Conservation (phyloP, 805 yeast species). For the Cephaloascus albidus region DNA sequence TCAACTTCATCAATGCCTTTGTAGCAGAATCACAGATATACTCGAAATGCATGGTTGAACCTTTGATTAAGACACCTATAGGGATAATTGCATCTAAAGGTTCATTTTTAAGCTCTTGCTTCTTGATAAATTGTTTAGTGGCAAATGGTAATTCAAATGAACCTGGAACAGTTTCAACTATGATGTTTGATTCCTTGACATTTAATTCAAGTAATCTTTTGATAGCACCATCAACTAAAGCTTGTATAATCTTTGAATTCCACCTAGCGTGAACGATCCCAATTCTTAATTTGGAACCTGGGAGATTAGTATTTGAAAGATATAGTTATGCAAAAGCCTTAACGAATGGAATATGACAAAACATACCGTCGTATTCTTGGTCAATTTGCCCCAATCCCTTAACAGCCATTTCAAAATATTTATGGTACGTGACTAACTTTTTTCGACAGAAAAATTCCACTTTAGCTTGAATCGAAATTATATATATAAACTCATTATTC, state of each 20-base stretch:
- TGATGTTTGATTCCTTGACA: slow-evolving; percentile 68
- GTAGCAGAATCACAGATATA: slow-evolving; percentile 90
- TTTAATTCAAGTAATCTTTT: slow-evolving; percentile 50
- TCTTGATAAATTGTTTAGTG: slow-evolving; percentile 41
- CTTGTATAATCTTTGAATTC: slow-evolving; percentile 72
- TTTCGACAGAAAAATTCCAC: no score
- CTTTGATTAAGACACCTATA: slow-evolving; percentile 91
- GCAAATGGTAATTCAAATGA: slow-evolving; percentile 91
- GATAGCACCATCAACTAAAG: slow-evolving; percentile 72
- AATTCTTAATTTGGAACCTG: slow-evolving; percentile 49
- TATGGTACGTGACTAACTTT: no score
- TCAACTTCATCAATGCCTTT: slow-evolving; percentile 74
- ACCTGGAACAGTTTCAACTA: slow-evolving; percentile 87
- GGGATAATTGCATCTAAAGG: slow-evolving; percentile 83
- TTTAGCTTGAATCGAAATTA: no score
- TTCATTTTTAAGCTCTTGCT: slow-evolving; percentile 27
- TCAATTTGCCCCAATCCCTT: slow-evolving; percentile 75
- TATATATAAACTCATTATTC: no score
- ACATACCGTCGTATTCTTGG: slow-evolving; percentile 53
- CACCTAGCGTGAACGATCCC: slow-evolving; percentile 96
- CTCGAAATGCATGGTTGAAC: slow-evolving; percentile 97
- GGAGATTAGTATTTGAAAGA: no score
- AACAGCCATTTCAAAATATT: slow-evolving; percentile 61
- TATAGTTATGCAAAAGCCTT: no score
- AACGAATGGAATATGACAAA: not conserved